These are phyloP conservation scores for Starmera dryadoides DNA, from an alignment of 805 yeast species.

Conservation along the genomic window DNA sequence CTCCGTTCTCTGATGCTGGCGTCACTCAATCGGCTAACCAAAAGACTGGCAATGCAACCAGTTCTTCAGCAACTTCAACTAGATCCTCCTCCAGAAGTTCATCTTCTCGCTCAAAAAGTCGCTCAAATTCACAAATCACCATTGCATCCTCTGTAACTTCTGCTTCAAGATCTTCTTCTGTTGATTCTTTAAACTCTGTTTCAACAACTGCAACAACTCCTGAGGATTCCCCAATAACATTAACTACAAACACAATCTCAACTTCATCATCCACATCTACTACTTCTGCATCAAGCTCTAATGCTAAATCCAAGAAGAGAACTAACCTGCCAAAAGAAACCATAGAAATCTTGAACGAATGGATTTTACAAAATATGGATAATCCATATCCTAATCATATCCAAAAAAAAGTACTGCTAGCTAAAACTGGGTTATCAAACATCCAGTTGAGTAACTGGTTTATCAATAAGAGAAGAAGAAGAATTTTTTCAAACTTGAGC, in stretches of 20 bases:
- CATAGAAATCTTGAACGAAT: slow-evolving; percentile 59
- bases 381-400: slow-evolving; percentile 82
- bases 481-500: slow-evolving; percentile 32
- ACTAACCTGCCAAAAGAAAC: slow-evolving; percentile 77
- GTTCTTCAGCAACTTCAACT: not conserved
- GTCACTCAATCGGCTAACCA: not conserved
- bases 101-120: too few relatives aligned
- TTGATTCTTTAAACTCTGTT: slow-evolving; percentile 5
- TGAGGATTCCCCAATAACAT: not conserved
- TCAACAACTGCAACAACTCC: slow-evolving; percentile 1
- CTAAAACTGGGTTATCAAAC: slow-evolving; percentile 68
- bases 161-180: slow-evolving; percentile 5
- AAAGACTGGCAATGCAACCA: too few relatives aligned
- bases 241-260: not conserved
- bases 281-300: not conserved
- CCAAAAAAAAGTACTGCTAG: slow-evolving; percentile 64
- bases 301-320: slow-evolving; percentile 33
- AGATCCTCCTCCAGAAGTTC: too few relatives aligned
- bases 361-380: slow-evolving; percentile 69
- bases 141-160: not conserved
- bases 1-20: slow-evolving; percentile 1
- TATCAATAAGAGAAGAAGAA: slow-evolving; percentile 77
- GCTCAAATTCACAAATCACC: not conserved
- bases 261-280: not conserved
- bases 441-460: slow-evolving; percentile 86